phyloP scores from a whole-genome alignment of 495 filamentous ascomycete genomes.

The Neurospora sp. region DNA sequence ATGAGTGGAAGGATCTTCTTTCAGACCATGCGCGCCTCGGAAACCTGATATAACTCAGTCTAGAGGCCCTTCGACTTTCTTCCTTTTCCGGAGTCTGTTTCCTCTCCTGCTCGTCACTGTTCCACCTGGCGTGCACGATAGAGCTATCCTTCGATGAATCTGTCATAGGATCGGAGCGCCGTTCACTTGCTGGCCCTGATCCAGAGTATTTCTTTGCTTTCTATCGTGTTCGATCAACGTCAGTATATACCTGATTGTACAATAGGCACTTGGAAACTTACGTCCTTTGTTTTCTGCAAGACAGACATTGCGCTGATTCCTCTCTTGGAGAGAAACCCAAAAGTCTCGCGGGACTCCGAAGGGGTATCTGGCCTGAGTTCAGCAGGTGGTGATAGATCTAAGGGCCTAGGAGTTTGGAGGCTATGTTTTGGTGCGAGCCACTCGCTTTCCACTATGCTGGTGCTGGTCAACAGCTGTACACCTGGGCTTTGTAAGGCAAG shows the following conservation, averaged over 20 bases:
- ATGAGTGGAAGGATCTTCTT: background rate
- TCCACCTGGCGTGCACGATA: background rate
- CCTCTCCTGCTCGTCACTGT: background rate
- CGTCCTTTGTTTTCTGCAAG: background rate
- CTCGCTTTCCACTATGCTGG: constrained; percentile 4
- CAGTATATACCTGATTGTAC: background rate
- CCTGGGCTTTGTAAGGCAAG: constrained; percentile 17
- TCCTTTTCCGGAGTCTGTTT: background rate
- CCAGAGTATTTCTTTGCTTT: background rate
- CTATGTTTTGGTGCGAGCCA: constrained; percentile 11
- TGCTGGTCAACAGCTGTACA: background rate
- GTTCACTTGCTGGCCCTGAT: background rate
- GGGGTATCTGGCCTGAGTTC: background rate
- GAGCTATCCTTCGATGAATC: background rate
- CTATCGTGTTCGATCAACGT: background rate
- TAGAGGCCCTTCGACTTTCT: background rate
- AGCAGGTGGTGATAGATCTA: background rate
- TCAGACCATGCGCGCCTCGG: background rate
- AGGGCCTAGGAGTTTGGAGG: background rate
- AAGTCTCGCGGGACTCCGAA: background rate
- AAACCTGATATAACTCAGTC: background rate
- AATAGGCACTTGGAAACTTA: background rate
- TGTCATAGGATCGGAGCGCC: background rate
- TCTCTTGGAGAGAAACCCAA: background rate
- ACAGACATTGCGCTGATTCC: background rate